Percentiles rank a stretch among this genome's conserved stretches.
phyloP scores from a whole-genome alignment of 345 rosid genomes.

The Lumnitzera racemosa region DNA sequence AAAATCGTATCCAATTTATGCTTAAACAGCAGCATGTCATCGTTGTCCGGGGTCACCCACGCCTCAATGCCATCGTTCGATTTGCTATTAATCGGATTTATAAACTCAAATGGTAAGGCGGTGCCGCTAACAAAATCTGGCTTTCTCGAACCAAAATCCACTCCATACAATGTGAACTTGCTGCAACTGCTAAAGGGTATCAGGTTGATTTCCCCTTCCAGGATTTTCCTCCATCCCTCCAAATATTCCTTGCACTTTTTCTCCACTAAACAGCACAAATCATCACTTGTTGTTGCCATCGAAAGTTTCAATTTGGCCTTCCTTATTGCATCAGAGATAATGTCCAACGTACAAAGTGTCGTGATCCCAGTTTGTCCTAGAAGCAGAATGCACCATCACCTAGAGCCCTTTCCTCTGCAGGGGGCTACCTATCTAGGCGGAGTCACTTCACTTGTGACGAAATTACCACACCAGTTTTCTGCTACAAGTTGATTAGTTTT shows the following conservation, averaged over 20 bases:
- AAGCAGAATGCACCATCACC: no score
- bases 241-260: neutral
- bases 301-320: neutral
- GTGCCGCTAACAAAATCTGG: conserved; percentile 33
- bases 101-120: conserved; percentile 17
- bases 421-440: no score
- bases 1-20: neutral
- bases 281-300: neutral
- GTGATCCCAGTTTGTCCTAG: neutral
- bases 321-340: conserved; percentile 7
- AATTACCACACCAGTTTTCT: no score
- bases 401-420: no score
- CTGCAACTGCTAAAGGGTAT: conserved; percentile 27
- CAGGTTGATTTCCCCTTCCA: conserved; percentile 11
- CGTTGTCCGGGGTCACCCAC: conserved; percentile 27
- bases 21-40: neutral
- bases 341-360: conserved; percentile 13
- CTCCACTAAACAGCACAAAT: conserved; percentile 1
- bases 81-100: conserved; percentile 29
- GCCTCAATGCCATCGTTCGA: conserved; percentile 36
- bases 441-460: no score
- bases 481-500: no score
- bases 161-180: conserved; percentile 29
- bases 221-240: neutral
- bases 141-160: conserved; percentile 55